Conservation (phyloP, 306 rosid genomes). For the Purshia tridentata region DNA sequence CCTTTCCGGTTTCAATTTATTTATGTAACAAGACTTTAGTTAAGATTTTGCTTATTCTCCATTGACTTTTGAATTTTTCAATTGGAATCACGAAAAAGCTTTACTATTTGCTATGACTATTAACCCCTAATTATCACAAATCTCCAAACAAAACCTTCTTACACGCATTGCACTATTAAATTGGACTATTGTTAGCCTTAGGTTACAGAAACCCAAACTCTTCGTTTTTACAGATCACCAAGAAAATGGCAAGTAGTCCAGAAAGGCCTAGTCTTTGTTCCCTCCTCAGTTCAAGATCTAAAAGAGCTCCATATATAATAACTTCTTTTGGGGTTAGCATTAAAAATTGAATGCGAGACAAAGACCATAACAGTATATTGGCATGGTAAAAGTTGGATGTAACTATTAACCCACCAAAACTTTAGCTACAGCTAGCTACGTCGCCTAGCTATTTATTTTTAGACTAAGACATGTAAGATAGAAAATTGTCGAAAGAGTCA, state of each 20-base stretch:
- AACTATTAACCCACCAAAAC: neutral
- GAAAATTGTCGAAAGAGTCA: constrained; percentile 8
- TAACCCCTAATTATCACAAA: neutral
- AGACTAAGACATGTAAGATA: neutral
- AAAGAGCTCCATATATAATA: neutral
- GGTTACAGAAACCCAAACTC: neutral
- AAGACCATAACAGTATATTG: neutral
- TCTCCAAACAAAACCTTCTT: neutral
- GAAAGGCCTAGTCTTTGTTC: neutral
- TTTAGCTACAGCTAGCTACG: neutral
- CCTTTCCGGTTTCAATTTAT: constrained; percentile 22
- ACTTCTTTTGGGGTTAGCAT: neutral
- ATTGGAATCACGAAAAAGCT: too few relatives aligned
- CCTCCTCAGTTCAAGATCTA: neutral
- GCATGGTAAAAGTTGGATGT: neutral
- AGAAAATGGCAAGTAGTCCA: neutral
- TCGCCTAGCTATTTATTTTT: neutral
- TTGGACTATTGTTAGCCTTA: neutral
- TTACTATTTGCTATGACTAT: neutral
- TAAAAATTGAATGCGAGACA: neutral
- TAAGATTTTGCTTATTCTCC: neutral
- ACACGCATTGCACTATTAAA: neutral
- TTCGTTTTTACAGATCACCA: neutral
- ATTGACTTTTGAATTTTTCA: neutral
- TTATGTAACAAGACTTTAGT: neutral